Conservation (phyloP, 1,139 yeast species). For the Taiozyma sp. region DNA sequence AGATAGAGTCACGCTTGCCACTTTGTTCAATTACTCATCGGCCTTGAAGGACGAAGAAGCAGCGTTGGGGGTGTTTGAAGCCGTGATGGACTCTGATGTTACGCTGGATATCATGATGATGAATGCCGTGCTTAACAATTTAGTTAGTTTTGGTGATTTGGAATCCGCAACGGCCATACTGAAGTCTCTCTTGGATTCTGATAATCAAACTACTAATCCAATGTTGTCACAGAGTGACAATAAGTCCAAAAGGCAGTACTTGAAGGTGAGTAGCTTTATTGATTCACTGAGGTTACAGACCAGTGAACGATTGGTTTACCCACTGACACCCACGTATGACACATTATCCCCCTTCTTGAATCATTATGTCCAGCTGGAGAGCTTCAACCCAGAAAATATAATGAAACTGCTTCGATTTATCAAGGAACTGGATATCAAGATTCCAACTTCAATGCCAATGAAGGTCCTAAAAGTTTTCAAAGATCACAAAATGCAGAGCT, state of each 20-base stretch:
- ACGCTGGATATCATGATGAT: not conserved
- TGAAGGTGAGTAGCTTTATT: conserved; percentile 6
- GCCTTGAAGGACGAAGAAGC: conserved; percentile 5
- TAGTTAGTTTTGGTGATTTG: not conserved
- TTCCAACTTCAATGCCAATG: not conserved
- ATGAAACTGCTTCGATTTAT: conserved; percentile 2
- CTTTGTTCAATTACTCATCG: conserved; percentile 6
- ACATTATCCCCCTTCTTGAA: conserved; percentile 11
- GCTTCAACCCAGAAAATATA: conserved; percentile 6
- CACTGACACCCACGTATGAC: conserved; percentile 11
- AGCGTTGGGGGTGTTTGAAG: conserved; percentile 2
- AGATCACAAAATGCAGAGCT: not conserved
- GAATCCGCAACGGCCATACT: not conserved
- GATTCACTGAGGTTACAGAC: conserved; percentile 9
- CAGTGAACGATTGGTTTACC: conserved; percentile 1
- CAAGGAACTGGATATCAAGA: not conserved
- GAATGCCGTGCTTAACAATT: not conserved
- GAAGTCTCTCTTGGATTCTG: not conserved
- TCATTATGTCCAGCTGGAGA: conserved; percentile 2
- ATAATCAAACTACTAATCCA: not conserved
- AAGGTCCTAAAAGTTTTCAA: not conserved
- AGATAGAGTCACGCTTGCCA: conserved; percentile 14
- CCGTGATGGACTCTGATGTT: not conserved
- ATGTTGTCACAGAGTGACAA: not conserved
- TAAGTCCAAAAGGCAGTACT: conserved; percentile 6